Base-by-base conservation (phyloP, 2,329 filamentous ascomycete genomes). In the Claviceps quebecensis region DNA sequence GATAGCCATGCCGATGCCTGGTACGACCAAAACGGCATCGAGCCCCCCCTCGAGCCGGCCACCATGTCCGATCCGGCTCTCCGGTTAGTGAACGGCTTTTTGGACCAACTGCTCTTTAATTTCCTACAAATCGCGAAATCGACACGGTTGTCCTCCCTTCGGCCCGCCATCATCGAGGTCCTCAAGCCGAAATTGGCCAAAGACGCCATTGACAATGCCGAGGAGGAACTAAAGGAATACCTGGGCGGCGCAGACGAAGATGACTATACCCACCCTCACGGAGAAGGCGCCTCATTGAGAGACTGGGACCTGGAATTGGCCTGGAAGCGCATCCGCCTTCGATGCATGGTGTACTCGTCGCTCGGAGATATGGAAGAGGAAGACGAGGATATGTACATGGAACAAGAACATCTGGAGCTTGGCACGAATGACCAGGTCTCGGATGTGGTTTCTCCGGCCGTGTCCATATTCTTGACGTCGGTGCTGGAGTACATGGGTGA, bases 291-390 rank as follows among this genome's bases (percentile, higher is more conserved):
- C 14, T 67, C 29, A 34, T 34, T 70, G 11, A 74, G 74, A 2
- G 80, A 84, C 58, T 97, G 91, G 80, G 89, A 97, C 64, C 72
- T 95, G n/a, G 87, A 96, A 63, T 75, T 90, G 52, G 84, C 90
- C 17, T 98, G 93, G 90, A 96, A 94, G 71, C 80, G 93, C 58
- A 93, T 90, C 0, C 81, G 93, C 51, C 71, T 98, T 60, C 81
- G 93, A 54, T 95, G 93, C 66, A 98, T 98, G 93, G 91, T 98
- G 22, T 97, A 97, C 65, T 97, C 90, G 8, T 90, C 93, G 8
- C 73, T 98, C 6, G 93, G 93, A 45, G 91, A 98, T 63, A 83
- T 98, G 77, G 94, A 98, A 66, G 93, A 98, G 69, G 90, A 97
- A 58, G 93, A 98, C 57, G 93, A 97, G 66, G 91, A 96, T 62